These are phyloP conservation scores for Tilletiopsis washingtonensis DNA, from an alignment of 1,284 basidiomycete species.

Conservation along the genomic window DNA sequence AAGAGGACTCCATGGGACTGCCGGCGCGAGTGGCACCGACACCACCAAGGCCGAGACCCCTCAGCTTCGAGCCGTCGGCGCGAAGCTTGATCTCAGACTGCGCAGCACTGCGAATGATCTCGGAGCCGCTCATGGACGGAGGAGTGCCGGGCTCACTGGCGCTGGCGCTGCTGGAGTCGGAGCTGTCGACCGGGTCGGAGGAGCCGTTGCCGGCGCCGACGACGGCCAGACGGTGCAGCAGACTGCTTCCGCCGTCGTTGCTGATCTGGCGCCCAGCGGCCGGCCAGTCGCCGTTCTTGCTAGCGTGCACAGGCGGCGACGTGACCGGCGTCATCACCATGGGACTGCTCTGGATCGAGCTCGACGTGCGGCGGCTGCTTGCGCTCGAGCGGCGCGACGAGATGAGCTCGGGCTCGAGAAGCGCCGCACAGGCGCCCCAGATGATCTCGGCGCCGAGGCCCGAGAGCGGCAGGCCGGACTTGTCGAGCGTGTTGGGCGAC, in stretches of 20 bases:
- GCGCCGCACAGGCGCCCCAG: constrained; percentile 34
- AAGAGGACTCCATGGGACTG: not conserved
- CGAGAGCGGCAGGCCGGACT: constrained; percentile 35
- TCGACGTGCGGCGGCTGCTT: not conserved
- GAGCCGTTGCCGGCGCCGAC: not conserved
- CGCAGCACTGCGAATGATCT: constrained; percentile 7
- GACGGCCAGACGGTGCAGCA: not conserved
- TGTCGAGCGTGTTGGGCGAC: constrained; percentile 32
- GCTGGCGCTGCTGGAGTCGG: constrained; percentile 26
- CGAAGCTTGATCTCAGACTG: too few species aligned
- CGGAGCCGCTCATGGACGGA: constrained; percentile 12
- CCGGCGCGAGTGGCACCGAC: not conserved
- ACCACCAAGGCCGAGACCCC: too few species aligned
- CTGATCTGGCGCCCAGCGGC: too few species aligned
- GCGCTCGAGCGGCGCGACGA: constrained; percentile 10
- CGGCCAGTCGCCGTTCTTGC: not conserved
- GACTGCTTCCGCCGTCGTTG: not conserved
- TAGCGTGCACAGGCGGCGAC: not conserved
- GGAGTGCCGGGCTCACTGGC: constrained; percentile 36
- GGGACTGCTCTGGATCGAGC: not conserved
- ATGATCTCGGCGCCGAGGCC: constrained; percentile 41
- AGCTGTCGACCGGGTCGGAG: constrained; percentile 11
- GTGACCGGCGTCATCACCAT: not conserved
- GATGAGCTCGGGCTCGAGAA: constrained; percentile 19
- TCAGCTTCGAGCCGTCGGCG: not conserved